Base-by-base conservation (phyloP, 2,329 filamentous ascomycete genomes). In the Cladosporium velox region DNA sequence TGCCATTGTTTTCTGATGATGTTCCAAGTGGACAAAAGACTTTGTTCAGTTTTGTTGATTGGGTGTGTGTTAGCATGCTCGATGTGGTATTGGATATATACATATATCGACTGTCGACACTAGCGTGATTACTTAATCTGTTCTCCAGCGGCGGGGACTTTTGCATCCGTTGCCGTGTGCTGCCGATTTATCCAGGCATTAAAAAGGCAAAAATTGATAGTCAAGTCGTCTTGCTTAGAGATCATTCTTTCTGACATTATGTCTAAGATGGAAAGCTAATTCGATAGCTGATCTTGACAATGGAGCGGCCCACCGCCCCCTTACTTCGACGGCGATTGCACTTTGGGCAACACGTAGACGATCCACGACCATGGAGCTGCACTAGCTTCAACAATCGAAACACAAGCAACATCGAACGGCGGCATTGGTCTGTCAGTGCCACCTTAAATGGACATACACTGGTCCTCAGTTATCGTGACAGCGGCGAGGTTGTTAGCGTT, bases 1-100 rank as follows among this genome's bases (percentile, higher is more conserved):
- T 44, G 83, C 72, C 81, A 85, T 83, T 15, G 8, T 47, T 1
- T 30, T 14, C 14, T 54, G 24, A 24, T 26, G 49, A 30, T 35
- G 30, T 32, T 32, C 5, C 30, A 32, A 18, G 4, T 2, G 3
- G 8, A 5, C 14, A 32, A 15, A 6, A 28, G n/a, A n/a, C 21
- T n/a, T 6, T 2, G 14, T 32, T n/a, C 7, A 4, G 7, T 2
- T 1, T 21, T 55, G 28, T 34, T 34, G 28, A 15, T 55, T 47
- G n/a, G 2, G 41, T 10, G 18, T 12, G 8, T 47, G 3, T 21
- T 12, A 12, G n/a, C 1, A 21, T 21, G 7, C 41, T 47, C n/a
- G 41, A 47, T 6, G n/a, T 47, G 38, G 2, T 1, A 44, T 44
- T n/a, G n/a, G 8, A 47, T 12, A 21, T 12, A 21, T 21, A 47